Conservation (phyloP, 164 flowering plant genomes). For the Berberis thunbergii region DNA sequence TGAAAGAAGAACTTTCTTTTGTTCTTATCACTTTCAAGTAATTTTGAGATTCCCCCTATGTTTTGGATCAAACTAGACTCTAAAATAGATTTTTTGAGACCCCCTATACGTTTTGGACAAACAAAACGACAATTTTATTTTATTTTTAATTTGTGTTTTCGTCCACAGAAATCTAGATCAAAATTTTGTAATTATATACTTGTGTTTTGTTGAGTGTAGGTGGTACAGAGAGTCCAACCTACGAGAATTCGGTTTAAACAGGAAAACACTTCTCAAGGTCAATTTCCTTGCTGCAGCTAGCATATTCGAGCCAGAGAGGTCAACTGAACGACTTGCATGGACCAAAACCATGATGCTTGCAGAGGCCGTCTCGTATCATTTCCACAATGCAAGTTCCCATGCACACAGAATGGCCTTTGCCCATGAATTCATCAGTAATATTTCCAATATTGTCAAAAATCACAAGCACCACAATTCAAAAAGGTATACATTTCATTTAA, state of each 20-base stretch:
- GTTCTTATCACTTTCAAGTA: too few species aligned
- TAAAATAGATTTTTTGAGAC: too few species aligned
- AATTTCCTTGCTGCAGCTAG: conserved; percentile 64
- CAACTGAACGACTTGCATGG: conserved; percentile 62
- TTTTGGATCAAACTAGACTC: too few species aligned
- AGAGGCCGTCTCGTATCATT: conserved; percentile 33
- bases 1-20: background rate
- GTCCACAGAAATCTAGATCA: background rate
- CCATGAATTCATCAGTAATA: conserved; percentile 22
- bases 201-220: conserved; percentile 23
- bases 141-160: background rate
- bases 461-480: conserved; percentile 1
- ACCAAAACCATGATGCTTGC: conserved; percentile 44
- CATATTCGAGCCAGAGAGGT: conserved; percentile 55
- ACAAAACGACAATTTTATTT: too few species aligned
- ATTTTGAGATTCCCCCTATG: too few species aligned
- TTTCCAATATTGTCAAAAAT: background rate
- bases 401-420: conserved; percentile 30
- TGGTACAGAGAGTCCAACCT: conserved; percentile 52
- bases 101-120: too few species aligned
- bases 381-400: conserved; percentile 8
- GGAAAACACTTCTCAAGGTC: conserved; percentile 24
- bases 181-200: too few species aligned
- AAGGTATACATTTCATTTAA: too few species aligned
- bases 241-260: conserved; percentile 40